Percentiles rank a stretch among this genome's conserved stretches.
These are phyloP conservation scores for Triticum dicoccoides DNA, from an alignment of 176 grass and related monocot species.

Conservation along the genomic window DNA sequence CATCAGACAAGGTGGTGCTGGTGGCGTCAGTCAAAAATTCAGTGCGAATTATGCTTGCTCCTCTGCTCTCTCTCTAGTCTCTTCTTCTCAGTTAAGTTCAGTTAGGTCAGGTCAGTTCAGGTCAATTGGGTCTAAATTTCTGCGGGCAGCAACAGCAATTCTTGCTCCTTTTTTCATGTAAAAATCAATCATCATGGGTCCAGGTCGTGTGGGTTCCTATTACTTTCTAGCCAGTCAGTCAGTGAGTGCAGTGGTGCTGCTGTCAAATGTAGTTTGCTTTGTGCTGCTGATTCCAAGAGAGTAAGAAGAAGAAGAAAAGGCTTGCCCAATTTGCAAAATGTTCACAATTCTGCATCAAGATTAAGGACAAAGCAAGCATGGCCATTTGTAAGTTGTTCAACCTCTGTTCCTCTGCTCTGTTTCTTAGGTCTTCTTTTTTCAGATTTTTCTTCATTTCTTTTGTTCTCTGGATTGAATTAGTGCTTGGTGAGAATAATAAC, in stretches of 20 bases:
- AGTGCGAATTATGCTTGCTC: background rate
- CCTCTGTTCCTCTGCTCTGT: background rate
- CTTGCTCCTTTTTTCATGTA: background rate
- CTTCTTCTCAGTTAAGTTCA: too few relatives aligned
- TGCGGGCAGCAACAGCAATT: background rate
- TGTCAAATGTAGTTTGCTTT: background rate
- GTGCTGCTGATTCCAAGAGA: background rate
- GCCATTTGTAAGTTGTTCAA: slow-evolving; percentile 5
- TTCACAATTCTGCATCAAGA: background rate
- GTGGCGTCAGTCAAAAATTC: background rate
- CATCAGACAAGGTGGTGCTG: background rate
- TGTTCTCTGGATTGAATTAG: slow-evolving; percentile 42
- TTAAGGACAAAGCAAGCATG: background rate
- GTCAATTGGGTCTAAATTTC: background rate
- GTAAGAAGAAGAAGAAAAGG: background rate
- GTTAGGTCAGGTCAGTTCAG: background rate
- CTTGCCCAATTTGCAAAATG: background rate
- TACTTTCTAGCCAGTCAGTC: background rate
- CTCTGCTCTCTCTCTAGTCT: background rate
- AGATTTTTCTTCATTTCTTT: background rate
- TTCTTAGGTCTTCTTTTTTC: background rate
- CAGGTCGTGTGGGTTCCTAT: background rate
- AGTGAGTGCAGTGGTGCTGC: background rate
- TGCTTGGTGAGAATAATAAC: slow-evolving; percentile 5
- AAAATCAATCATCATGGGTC: background rate